Evolutionary conservation across 306 rosid species (phyloP), one percentile per base, ranked within the genome.

Genomic region (Boehmeria nivea): DNA sequence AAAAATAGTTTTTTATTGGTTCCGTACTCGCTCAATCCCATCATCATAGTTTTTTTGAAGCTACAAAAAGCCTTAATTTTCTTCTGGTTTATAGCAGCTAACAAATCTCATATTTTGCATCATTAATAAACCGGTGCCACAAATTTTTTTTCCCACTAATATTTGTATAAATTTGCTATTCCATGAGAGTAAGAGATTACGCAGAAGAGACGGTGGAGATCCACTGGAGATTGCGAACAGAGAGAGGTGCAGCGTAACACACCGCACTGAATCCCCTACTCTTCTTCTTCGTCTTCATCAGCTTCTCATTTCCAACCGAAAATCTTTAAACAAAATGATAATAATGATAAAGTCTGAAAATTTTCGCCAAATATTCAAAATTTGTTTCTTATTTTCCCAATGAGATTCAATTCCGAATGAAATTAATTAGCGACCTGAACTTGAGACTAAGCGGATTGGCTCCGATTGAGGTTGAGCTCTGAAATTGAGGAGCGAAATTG

Each of bases 231-330:
- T 49, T 78, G 37, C 74, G 63, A 67, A 59, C 53, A 46, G 72
- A n/a, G 52, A 90, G 22, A 63, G 88, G 83, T 51, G 65, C 49
- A 61, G 94, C 77, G 55, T 74, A 78, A 54, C 83, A 82, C 65
- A 64, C 68, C 8, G 69, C 63, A 34, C 79, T 61, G 43, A 64
- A 59, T 25, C 74, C 81, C 43, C 64, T 44, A 54, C 23, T 53
- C 36, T 54, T 73, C 21, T 40, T 69, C 44, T 14, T 57, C 71
- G 38, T 43, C 65, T 4, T 45, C 53, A 34, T 24, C n/a, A 13
- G 34, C 36, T 69, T 71, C 40, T 68, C 51, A 24, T 18, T 39
- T 12, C 65, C 60, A 39, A 70, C 23, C 59, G 73, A 50, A 54
- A 77, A 64, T 57, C 94, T 86, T 36, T 7, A 13, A 22, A 25